phyloP scores from a whole-genome alignment of 352 stramenopile genomes.

The Phytophthora multivora region DNA sequence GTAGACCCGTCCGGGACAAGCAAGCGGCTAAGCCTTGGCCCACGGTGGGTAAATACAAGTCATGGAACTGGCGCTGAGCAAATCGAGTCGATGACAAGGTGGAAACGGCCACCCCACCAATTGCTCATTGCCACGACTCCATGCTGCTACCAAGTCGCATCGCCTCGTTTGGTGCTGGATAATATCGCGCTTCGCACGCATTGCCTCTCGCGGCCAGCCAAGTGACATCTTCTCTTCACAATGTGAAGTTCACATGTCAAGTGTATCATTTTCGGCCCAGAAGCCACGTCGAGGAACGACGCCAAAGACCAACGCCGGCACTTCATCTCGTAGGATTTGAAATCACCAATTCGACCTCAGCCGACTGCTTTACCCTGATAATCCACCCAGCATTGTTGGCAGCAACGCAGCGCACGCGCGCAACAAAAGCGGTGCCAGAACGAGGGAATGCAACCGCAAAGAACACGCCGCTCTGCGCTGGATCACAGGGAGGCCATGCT shows the following conservation, averaged over 20 bases:
- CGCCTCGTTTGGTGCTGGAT: neutral
- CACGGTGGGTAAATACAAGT: neutral
- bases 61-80: neutral
- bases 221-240: neutral
- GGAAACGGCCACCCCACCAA: neutral
- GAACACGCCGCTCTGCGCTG: neutral
- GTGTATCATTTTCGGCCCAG: neutral
- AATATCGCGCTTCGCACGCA: neutral
- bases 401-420: neutral
- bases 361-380: neutral
- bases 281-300: conserved; percentile 5
- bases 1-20: conserved; percentile 8
- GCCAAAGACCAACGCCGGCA: conserved; percentile 10
- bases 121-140: neutral
- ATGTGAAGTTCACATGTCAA: no score
- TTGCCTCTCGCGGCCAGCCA: neutral
- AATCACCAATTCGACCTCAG: neutral
- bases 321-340: conserved; percentile 24
- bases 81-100: neutral
- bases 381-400: conserved; percentile 9
- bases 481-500: neutral
- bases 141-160: neutral
- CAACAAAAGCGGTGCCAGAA: conserved; percentile 3
- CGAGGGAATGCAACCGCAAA: neutral
- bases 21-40: neutral